Percentiles rank a stretch among this genome's conserved stretches.
phyloP scores from a whole-genome alignment of 176 grass and related monocot genomes.

The Alopecurus myosuroides region DNA sequence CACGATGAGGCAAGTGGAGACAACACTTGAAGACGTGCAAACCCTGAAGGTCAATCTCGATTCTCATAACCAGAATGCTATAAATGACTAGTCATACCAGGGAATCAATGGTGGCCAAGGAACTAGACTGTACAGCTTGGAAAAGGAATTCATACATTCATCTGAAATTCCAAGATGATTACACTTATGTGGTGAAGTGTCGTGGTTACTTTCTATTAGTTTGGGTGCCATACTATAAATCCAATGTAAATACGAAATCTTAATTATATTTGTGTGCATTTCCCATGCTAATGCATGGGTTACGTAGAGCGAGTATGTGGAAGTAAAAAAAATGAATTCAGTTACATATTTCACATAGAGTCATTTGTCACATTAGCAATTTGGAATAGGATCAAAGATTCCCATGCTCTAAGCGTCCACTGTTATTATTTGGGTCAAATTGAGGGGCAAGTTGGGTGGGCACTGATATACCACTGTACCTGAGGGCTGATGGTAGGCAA shows the following conservation, averaged over 20 bases:
- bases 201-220: not conserved
- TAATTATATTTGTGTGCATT: not conserved
- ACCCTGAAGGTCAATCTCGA: not conserved
- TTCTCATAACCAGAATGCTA: not conserved
- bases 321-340: not conserved
- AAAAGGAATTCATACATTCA: slow-evolving; percentile 31
- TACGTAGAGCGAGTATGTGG: not conserved
- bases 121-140: slow-evolving; percentile 31
- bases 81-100: not conserved
- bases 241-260: not conserved
- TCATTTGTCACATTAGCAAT: no score
- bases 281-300: not conserved
- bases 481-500: no score
- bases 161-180: slow-evolving; percentile 33
- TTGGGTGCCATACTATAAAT: not conserved
- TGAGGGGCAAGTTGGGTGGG: no score
- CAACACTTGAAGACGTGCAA: slow-evolving; percentile 21
- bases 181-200: not conserved
- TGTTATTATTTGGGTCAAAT: no score
- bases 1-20: slow-evolving; percentile 40
- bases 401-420: no score
- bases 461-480: no score
- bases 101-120: not conserved
- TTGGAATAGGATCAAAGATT: no score
- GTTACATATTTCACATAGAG: not conserved